Evolutionary conservation across 176 grass and related monocot species (phyloP).

Genomic region (Zizania latifolia): DNA sequence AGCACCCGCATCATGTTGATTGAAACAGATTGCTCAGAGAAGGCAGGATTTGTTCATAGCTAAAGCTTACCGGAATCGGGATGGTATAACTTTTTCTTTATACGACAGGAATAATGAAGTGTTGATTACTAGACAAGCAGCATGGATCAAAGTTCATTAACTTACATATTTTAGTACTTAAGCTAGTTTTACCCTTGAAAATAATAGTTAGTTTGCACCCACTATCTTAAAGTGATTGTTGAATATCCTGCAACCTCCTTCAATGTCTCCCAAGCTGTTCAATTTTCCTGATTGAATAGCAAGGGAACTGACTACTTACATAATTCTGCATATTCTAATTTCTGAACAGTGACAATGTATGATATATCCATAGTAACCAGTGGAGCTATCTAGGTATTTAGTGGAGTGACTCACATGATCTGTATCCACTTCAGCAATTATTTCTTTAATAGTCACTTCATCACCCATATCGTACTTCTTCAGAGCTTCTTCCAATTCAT

Average conservation of each 20-base stretch:
- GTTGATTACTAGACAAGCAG: background rate
- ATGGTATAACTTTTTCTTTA: background rate
- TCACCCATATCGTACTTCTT: conserved; percentile 94
- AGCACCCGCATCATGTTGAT: background rate
- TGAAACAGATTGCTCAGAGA: background rate
- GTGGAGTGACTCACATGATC: conserved; percentile 60
- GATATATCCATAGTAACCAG: background rate
- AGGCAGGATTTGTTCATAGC: background rate
- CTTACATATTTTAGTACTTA: background rate
- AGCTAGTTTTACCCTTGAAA: background rate
- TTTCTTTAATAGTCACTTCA: conserved; percentile 90
- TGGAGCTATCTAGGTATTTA: background rate
- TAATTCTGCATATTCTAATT: background rate
- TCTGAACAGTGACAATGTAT: background rate
- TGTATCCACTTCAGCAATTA: conserved; percentile 94
- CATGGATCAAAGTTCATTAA: background rate
- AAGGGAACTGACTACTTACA: background rate
- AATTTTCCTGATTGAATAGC: background rate
- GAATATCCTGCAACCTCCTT: background rate
- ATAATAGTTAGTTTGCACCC: background rate
- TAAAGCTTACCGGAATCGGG: background rate
- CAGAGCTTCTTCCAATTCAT: conserved; percentile 90
- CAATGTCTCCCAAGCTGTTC: background rate
- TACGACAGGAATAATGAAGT: background rate
- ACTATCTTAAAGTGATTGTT: background rate